A percentile compares a stretch with the other conserved stretches of the same genome.
Conservation (phyloP, 2,329 filamentous ascomycete species). For the Phaeosphaeria sp. region DNA sequence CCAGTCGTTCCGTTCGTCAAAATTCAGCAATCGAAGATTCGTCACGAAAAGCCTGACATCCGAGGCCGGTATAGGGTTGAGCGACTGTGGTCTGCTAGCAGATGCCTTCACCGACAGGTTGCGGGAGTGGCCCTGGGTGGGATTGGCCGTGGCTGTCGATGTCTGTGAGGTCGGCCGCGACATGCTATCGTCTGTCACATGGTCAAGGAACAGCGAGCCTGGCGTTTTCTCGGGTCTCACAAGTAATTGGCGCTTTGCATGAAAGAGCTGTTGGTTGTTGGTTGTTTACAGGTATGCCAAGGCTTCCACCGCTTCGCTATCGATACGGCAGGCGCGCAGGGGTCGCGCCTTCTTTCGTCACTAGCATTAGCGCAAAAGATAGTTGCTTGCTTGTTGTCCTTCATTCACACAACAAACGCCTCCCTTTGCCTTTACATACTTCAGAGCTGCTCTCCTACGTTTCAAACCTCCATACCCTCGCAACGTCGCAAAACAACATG, state of each 20-base stretch:
- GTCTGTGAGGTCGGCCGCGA: slow-evolving; percentile 35
- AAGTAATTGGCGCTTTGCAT: neutral
- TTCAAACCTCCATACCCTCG: too few relatives aligned
- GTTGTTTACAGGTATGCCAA: slow-evolving; percentile 1
- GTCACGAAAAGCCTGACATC: slow-evolving; percentile 71
- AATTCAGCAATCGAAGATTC: slow-evolving; percentile 81
- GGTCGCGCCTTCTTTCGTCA: neutral
- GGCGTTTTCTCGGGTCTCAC: slow-evolving; percentile 4
- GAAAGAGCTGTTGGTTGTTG: slow-evolving; percentile 2
- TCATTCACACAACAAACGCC: neutral
- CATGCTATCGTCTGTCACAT: slow-evolving; percentile 23
- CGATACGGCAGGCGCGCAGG: neutral
- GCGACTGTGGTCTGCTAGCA: slow-evolving; percentile 25
- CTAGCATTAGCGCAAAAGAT: too few relatives aligned
- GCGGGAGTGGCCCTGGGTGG: slow-evolving; percentile 30
- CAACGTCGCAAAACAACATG: too few relatives aligned
- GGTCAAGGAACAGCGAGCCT: slow-evolving; percentile 4
- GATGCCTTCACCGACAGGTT: slow-evolving; percentile 41
- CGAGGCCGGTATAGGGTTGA: slow-evolving; percentile 32
- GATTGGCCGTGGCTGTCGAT: slow-evolving; percentile 25
- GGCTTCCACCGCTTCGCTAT: neutral
- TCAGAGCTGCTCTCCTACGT: neutral
- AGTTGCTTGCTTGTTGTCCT: neutral
- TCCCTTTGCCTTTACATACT: neutral
- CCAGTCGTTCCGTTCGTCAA: slow-evolving; percentile 81